Percentiles rank a stretch among this genome's conserved stretches.
Evolutionary conservation across 805 yeast species (phyloP).

Genomic region (Ogataea corticis): DNA sequence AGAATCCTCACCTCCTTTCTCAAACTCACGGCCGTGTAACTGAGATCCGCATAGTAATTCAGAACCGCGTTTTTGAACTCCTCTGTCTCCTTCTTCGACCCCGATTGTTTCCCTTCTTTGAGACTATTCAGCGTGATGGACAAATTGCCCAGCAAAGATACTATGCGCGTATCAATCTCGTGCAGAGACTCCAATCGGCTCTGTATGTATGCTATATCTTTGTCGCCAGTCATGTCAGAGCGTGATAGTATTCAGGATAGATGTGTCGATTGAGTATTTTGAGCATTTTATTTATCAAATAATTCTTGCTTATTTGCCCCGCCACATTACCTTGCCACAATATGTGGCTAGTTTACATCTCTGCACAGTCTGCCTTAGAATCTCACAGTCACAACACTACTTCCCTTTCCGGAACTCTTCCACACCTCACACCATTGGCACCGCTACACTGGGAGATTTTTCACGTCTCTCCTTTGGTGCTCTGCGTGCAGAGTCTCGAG

Average conservation of each 20-base stretch:
- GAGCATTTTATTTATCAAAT: no score
- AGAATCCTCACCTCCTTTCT: constrained; percentile 66
- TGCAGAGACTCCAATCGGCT: constrained; percentile 52
- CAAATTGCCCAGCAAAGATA: constrained; percentile 49
- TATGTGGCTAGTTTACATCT: constrained; percentile 2
- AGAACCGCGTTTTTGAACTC: constrained; percentile 46
- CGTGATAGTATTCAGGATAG: no score
- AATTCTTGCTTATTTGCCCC: neutral
- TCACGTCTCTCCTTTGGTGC: neutral
- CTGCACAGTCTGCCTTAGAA: neutral
- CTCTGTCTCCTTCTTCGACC: constrained; percentile 29
- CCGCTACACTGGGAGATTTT: neutral
- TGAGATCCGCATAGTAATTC: constrained; percentile 53
- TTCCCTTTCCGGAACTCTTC: neutral
- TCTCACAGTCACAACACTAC: constrained; percentile 2
- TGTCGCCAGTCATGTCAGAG: constrained; percentile 6
- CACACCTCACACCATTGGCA: constrained; percentile 1
- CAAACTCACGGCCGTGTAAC: constrained; percentile 57
- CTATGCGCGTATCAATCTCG: constrained; percentile 52
- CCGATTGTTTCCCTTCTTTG: constrained; percentile 33
- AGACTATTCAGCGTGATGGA: constrained; percentile 47
- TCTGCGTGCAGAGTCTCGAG: neutral
- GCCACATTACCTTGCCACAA: neutral
- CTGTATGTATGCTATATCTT: constrained; percentile 39
- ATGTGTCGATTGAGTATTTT: no score